phyloP scores from a whole-genome alignment of 2,329 filamentous ascomycete species.

The Coleophoma cylindrospora region DNA sequence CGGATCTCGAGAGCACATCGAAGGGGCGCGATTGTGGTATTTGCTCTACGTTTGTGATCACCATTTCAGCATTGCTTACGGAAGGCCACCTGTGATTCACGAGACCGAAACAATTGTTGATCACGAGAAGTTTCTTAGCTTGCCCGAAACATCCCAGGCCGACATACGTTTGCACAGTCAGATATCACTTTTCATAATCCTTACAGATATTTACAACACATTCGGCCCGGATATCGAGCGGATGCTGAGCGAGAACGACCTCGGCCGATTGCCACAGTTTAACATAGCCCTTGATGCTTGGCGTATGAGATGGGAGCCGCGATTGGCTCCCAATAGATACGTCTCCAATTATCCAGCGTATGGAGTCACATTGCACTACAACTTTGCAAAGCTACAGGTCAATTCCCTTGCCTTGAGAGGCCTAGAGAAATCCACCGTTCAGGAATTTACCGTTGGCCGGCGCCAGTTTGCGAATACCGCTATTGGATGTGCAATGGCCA shows the following conservation, averaged over 20 bases:
- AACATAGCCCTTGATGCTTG: constrained; percentile 30
- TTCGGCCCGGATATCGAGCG: constrained; percentile 53
- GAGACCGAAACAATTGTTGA: constrained; percentile 53
- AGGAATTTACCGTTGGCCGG: constrained; percentile 11
- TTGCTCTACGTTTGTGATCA: constrained; percentile 61
- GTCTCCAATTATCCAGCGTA: constrained; percentile 18
- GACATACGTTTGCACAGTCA: constrained; percentile 54
- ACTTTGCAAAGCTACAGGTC: constrained; percentile 33
- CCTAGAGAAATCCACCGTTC: background rate
- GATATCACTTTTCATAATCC: constrained; percentile 53
- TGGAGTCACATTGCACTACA: constrained; percentile 22
- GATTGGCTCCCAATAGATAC: constrained; percentile 17
- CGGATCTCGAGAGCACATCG: constrained; percentile 42
- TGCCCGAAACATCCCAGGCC: constrained; percentile 43
- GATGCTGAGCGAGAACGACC: constrained; percentile 35
- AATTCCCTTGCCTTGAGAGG: constrained; percentile 25
- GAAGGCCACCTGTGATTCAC: constrained; percentile 54
- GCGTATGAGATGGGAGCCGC: constrained; percentile 31
- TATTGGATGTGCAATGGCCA: constrained; percentile 17
- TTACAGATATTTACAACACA: constrained; percentile 51
- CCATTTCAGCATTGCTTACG: constrained; percentile 60
- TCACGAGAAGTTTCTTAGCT: constrained; percentile 47
- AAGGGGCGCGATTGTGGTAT: constrained; percentile 57
- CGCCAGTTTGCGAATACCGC: constrained; percentile 14
- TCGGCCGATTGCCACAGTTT: constrained; percentile 28